Conservation (phyloP, 2,329 filamentous ascomycete species). For the Parasarocladium wereldwijsianum region DNA sequence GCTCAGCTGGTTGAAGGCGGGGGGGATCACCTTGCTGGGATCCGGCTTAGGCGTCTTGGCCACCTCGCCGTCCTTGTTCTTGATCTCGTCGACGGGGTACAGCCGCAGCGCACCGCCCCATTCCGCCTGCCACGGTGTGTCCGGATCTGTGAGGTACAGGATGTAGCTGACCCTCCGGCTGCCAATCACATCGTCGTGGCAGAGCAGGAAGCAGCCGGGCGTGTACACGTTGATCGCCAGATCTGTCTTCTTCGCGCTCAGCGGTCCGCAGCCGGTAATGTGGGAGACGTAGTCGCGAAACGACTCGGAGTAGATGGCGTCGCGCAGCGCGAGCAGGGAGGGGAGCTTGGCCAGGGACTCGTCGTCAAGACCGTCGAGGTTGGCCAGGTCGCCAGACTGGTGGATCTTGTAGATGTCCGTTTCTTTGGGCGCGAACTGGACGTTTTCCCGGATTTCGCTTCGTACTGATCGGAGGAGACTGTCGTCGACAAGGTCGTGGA, state of each 20-base stretch:
- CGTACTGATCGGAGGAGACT: conserved; percentile 73
- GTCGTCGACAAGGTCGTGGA: conserved; percentile 66
- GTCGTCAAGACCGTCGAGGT: conserved; percentile 85
- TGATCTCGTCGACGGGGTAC: conserved; percentile 55
- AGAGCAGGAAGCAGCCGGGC: conserved; percentile 85
- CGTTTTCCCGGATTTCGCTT: conserved; percentile 74
- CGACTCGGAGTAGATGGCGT: conserved; percentile 79
- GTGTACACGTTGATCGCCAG: conserved; percentile 99
- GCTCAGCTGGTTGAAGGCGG: conserved; percentile 91
- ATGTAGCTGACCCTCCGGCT: conserved; percentile 93
- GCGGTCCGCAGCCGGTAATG: conserved; percentile 71
- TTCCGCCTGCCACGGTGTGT: conserved; percentile 73
- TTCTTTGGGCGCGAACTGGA: conserved; percentile 95
- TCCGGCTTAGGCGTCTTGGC: conserved; percentile 73
- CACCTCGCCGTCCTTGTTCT: conserved; percentile 50
- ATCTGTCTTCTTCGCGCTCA: conserved; percentile 91
- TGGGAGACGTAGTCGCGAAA: conserved; percentile 82
- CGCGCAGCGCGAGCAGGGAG: conserved; percentile 79
- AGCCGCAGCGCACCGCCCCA: conserved; percentile 89
- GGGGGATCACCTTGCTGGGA: conserved; percentile 69
- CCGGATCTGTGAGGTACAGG: conserved; percentile 85
- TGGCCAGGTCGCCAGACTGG: conserved; percentile 93
- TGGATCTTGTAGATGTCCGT: conserved; percentile 99
- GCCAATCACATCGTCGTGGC: conserved; percentile 98
- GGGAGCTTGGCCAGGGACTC: conserved; percentile 74